phyloP scores from a whole-genome alignment of 2,329 filamentous ascomycete species.

The Zarea fungicola region DNA sequence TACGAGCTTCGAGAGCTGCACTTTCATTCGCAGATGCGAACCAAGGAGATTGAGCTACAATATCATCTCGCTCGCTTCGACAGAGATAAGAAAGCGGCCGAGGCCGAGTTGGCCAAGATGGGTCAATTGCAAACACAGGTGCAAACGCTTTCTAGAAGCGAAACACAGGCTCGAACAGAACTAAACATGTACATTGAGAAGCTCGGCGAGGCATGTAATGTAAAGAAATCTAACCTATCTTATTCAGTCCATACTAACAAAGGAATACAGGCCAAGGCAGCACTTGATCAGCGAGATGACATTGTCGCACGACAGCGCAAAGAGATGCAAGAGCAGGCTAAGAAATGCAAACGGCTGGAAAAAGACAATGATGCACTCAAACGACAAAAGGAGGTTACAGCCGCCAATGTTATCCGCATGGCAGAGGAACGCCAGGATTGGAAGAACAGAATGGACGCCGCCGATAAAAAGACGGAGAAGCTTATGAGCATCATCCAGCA shows the following conservation, averaged over 20 bases:
- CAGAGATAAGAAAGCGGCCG: constrained; percentile 81
- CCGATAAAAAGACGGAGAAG: constrained; percentile 75
- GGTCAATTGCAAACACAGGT: constrained; percentile 87
- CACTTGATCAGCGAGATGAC: constrained; percentile 12
- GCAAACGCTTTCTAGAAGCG: constrained; percentile 91
- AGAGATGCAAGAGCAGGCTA: constrained; percentile 99
- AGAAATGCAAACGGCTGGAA: constrained; percentile 94
- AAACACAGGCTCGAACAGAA: constrained; percentile 87
- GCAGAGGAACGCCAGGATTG: constrained; percentile 87
- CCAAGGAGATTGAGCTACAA: constrained; percentile 93
- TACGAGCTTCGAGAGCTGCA: constrained; percentile 94
- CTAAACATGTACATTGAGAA: constrained; percentile 99
- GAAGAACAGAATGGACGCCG: constrained; percentile 56
- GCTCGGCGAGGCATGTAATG: constrained; percentile 82
- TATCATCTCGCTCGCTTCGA: constrained; percentile 85
- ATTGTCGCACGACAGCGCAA: constrained; percentile 46
- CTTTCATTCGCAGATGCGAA: constrained; percentile 85
- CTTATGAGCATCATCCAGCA: constrained; percentile 91
- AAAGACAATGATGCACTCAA: constrained; percentile 92
- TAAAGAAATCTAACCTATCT: not conserved
- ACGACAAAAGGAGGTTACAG: constrained; percentile 88
- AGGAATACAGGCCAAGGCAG: constrained; percentile 19
- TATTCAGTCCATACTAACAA: not conserved
- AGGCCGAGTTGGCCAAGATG: constrained; percentile 72
- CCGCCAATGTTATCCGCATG: constrained; percentile 94